phyloP scores from a whole-genome alignment of 805 yeast genomes.

The Blastobotrys parvus region DNA sequence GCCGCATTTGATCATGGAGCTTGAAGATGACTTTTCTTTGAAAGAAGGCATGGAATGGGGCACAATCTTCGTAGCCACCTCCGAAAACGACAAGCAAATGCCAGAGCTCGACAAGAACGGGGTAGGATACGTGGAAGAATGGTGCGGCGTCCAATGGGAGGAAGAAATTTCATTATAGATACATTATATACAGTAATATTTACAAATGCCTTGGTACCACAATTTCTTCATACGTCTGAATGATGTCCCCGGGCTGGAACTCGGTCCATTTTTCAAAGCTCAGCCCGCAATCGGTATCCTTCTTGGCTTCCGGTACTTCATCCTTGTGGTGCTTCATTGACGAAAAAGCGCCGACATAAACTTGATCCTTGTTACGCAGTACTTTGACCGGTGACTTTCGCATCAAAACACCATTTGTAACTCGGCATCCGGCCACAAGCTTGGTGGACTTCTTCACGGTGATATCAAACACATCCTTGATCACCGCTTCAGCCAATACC shows the following conservation, averaged over 20 bases:
- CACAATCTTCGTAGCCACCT: slow-evolving; percentile 74
- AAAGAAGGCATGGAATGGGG: slow-evolving; percentile 96
- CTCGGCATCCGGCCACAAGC: slow-evolving; percentile 83
- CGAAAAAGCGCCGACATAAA: slow-evolving; percentile 51
- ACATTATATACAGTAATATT: slow-evolving; percentile 2
- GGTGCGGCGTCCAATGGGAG: slow-evolving; percentile 87
- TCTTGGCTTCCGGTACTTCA: slow-evolving; percentile 65
- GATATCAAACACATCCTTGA: slow-evolving; percentile 67
- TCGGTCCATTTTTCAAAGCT: slow-evolving; percentile 57
- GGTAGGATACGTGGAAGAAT: slow-evolving; percentile 77
- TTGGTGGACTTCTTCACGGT: slow-evolving; percentile 44
- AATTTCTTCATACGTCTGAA: slow-evolving; percentile 66
- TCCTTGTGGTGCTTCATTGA: slow-evolving; percentile 78
- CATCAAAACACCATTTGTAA: slow-evolving; percentile 57
- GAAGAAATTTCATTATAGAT: slow-evolving; percentile 5
- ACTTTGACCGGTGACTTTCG: slow-evolving; percentile 54
- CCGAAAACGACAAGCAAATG: slow-evolving; percentile 49
- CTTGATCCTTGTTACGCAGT: slow-evolving; percentile 40
- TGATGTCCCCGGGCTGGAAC: slow-evolving; percentile 65
- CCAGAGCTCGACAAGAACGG: slow-evolving; percentile 45
- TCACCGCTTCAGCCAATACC: slow-evolving; percentile 54
- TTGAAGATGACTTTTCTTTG: slow-evolving; percentile 49
- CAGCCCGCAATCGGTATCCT: slow-evolving; percentile 88
- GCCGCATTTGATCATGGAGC: slow-evolving; percentile 85
- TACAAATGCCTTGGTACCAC: slow-evolving; percentile 42